phyloP scores from a whole-genome alignment of 2,329 filamentous ascomycete genomes.

The Pseudocercospora eumusae region DNA sequence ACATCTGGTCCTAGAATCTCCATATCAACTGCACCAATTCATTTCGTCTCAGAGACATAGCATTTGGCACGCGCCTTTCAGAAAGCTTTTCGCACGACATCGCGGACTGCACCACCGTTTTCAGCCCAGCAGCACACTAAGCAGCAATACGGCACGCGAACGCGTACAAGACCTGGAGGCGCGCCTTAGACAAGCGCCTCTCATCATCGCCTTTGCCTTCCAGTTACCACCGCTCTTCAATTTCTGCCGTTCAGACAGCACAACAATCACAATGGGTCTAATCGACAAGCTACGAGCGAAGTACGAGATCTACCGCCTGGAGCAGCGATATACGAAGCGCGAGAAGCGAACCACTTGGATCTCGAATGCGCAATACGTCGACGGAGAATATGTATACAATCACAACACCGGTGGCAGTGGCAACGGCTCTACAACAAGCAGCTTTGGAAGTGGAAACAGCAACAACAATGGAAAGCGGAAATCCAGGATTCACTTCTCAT shows the following conservation, averaged over 20 bases:
- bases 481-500: conserved; percentile 16
- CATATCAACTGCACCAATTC: neutral
- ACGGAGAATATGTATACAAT: conserved; percentile 88
- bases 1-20: neutral
- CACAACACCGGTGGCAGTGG: conserved; percentile 31
- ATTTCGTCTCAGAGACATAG: neutral
- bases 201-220: neutral
- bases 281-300: conserved; percentile 76
- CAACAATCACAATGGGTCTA: conserved; percentile 57
- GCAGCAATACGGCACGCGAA: conserved; percentile 1
- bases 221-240: neutral
- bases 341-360: conserved; percentile 88
- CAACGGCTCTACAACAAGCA: conserved; percentile 25
- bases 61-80: neutral
- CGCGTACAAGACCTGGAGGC: neutral
- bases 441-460: conserved; percentile 22
- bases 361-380: conserved; percentile 86
- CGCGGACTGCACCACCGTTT: conserved; percentile 14
- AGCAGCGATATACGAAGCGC: conserved; percentile 90
- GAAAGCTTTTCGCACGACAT: neutral
- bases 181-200: neutral
- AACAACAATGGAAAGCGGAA: conserved; percentile 14
- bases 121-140: neutral
- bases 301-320: conserved; percentile 89
- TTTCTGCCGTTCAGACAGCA: neutral